Conservation (phyloP, 768 basidiomycete genomes). For the Leccinum barrowsii region DNA sequence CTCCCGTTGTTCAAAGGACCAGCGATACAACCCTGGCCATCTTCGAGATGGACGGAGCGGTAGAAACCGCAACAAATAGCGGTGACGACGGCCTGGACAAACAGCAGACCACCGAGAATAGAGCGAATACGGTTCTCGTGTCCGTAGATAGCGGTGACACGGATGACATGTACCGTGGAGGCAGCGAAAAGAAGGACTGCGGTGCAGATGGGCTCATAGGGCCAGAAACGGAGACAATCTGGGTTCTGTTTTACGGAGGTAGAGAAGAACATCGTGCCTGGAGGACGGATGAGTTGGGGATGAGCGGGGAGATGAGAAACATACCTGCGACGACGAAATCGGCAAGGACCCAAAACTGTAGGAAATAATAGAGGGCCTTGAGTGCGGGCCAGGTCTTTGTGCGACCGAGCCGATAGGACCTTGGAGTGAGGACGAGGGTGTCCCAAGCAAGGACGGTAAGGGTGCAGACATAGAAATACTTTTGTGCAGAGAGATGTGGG, state of each 20-base stretch:
- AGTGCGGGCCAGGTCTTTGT: slow-evolving; percentile 68
- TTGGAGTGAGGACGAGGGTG: slow-evolving; percentile 76
- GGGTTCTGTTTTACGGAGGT: slow-evolving; percentile 53
- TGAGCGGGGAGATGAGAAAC: slow-evolving; percentile 10
- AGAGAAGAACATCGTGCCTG: slow-evolving; percentile 83
- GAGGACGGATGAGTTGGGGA: slow-evolving; percentile 5
- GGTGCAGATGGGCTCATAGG: slow-evolving; percentile 85
- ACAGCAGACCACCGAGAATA: slow-evolving; percentile 57
- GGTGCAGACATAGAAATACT: slow-evolving; percentile 88
- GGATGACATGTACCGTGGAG: slow-evolving; percentile 73
- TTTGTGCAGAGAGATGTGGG: slow-evolving; percentile 78
- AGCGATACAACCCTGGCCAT: slow-evolving; percentile 82
- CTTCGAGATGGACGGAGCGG: slow-evolving; percentile 70
- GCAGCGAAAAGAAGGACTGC: slow-evolving; percentile 70
- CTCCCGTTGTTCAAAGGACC: slow-evolving; percentile 60
- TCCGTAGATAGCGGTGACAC: slow-evolving; percentile 73
- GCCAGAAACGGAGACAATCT: slow-evolving; percentile 68
- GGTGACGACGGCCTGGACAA: slow-evolving; percentile 68
- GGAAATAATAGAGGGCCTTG: slow-evolving; percentile 72
- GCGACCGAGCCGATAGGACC: slow-evolving; percentile 69
- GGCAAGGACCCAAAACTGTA: slow-evolving; percentile 72
- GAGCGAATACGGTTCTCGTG: slow-evolving; percentile 52
- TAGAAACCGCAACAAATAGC: slow-evolving; percentile 76
- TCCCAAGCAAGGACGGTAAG: slow-evolving; percentile 91
- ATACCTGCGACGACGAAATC: slow-evolving; percentile 76